Evolutionary conservation across 2,329 filamentous ascomycete genomes (phyloP).

Genomic region (Knufia petricola): DNA sequence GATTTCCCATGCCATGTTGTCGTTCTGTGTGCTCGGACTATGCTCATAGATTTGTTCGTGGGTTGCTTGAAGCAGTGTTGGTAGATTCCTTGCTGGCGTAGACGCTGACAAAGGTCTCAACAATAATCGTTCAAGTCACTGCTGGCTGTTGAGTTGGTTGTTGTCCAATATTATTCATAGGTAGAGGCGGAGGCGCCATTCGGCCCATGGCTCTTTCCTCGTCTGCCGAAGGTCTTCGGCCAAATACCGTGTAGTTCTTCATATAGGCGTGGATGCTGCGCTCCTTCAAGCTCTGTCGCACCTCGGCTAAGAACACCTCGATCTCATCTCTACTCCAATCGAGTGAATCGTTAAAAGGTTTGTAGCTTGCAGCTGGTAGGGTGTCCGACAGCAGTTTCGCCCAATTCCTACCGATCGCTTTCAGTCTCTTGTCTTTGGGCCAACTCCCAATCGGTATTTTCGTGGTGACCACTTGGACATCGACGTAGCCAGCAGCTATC

Average conservation of each 20-base stretch:
- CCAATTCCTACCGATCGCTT: slow-evolving; percentile 41
- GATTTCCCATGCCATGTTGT: too few relatives aligned
- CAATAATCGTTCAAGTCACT: not conserved
- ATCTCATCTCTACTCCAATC: slow-evolving; percentile 38
- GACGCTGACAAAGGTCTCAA: too few relatives aligned
- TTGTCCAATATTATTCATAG: not conserved
- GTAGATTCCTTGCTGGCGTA: too few relatives aligned
- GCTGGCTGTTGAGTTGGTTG: not conserved
- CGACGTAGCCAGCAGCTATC: slow-evolving; percentile 47
- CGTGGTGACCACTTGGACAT: slow-evolving; percentile 44
- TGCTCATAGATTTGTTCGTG: too few relatives aligned
- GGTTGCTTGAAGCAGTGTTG: too few relatives aligned
- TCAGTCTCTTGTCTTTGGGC: slow-evolving; percentile 40
- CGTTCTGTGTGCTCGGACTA: too few relatives aligned
- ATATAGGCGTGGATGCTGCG: slow-evolving; percentile 34
- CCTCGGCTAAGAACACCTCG: slow-evolving; percentile 37
- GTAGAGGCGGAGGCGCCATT: slow-evolving; percentile 7
- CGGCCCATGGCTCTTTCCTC: slow-evolving; percentile 16
- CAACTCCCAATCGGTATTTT: slow-evolving; percentile 47
- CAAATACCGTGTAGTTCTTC: slow-evolving; percentile 31
- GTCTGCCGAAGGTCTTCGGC: slow-evolving; percentile 20
- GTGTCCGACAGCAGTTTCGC: slow-evolving; percentile 38
- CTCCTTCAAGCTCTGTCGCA: slow-evolving; percentile 33
- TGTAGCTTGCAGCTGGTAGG: slow-evolving; percentile 36
- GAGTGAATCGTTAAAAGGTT: slow-evolving; percentile 31